Conservation (phyloP, 2,329 filamentous ascomycete species). For the Scedosporium dehoogii region DNA sequence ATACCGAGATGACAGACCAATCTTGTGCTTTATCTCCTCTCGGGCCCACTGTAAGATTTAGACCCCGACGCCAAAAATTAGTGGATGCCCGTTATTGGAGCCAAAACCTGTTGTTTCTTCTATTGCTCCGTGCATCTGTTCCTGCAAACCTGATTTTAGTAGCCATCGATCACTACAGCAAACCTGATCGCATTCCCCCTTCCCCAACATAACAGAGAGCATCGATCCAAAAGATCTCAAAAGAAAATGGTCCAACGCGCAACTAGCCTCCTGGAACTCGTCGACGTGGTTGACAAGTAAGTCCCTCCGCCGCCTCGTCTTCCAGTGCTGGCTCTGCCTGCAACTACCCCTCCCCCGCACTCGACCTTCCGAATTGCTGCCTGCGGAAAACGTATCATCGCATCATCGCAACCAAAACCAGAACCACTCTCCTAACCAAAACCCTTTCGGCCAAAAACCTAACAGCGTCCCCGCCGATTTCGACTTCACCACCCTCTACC, state of each 20-base stretch:
- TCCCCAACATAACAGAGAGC: too few species aligned
- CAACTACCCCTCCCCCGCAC: conserved; percentile 8
- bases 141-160: too few species aligned
- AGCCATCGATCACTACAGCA: too few species aligned
- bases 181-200: not conserved
- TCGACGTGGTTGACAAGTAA: conserved; percentile 33
- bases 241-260: conserved; percentile 6
- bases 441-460: not conserved
- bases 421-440: not conserved
- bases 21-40: too few species aligned
- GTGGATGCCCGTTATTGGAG: too few species aligned
- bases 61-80: too few species aligned
- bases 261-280: conserved; percentile 25
- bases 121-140: too few species aligned
- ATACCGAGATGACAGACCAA: too few species aligned
- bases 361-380: not conserved
- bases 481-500: conserved; percentile 32
- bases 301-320: conserved; percentile 9
- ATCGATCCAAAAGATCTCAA: not conserved
- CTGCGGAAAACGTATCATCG: not conserved
- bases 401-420: not conserved
- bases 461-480: conserved; percentile 37
- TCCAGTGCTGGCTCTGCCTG: not conserved
- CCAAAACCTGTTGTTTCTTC: too few species aligned
- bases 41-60: too few species aligned